Evolutionary conservation across 2,329 filamentous ascomycete genomes (phyloP).

Genomic region (Botrytis byssoidea): DNA sequence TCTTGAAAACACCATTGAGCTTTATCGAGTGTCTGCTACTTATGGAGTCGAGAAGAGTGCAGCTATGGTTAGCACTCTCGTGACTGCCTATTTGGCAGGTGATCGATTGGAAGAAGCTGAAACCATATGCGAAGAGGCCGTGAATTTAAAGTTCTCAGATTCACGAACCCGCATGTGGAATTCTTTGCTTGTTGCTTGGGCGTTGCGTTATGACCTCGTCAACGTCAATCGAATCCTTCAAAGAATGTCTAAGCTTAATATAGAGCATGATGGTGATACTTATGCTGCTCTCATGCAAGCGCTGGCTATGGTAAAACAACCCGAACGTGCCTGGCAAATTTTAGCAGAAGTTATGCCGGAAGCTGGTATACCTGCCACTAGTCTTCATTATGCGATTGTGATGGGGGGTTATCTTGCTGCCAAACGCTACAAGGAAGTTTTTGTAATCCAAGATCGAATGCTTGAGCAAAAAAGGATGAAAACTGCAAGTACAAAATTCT

Average conservation of each 20-base stretch:
- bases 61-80: constrained; percentile 61
- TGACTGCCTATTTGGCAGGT: constrained; percentile 65
- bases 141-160: constrained; percentile 50
- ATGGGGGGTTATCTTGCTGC: constrained; percentile 49
- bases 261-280: constrained; percentile 55
- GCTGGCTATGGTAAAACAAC: constrained; percentile 51
- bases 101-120: constrained; percentile 55
- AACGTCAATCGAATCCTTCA: constrained; percentile 53
- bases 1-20: constrained; percentile 61
- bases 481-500: constrained; percentile 45
- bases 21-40: constrained; percentile 63
- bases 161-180: constrained; percentile 73
- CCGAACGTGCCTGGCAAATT: constrained; percentile 55
- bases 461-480: constrained; percentile 40
- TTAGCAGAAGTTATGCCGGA: constrained; percentile 49
- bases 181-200: constrained; percentile 67
- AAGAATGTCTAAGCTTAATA: constrained; percentile 51
- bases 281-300: constrained; percentile 61
- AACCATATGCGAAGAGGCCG: constrained; percentile 56
- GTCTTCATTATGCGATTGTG: constrained; percentile 53
- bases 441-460: constrained; percentile 48
- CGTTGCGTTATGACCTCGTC: constrained; percentile 57
- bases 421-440: constrained; percentile 45
- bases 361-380: constrained; percentile 45
- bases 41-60: constrained; percentile 50